Evolutionary conservation across 495 filamentous ascomycete species (phyloP).

Genomic region (Geopyxis carbonaria): DNA sequence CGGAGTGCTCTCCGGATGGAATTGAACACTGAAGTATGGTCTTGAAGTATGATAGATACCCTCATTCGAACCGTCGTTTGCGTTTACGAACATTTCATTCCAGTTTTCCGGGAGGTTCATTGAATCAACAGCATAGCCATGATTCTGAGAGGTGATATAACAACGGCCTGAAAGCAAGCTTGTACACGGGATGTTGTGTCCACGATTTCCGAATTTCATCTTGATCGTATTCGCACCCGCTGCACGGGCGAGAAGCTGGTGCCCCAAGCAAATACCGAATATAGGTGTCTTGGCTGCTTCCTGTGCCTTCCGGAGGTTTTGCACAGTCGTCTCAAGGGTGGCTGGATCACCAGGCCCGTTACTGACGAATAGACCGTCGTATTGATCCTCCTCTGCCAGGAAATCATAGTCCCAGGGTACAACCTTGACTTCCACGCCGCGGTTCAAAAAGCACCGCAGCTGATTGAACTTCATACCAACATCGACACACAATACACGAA

Average conservation of each 20-base stretch:
- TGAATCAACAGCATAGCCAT: conserved; percentile 83
- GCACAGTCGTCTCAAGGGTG: conserved; percentile 55
- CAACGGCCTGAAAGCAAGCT: conserved; percentile 85
- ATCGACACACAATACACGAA: conserved; percentile 82
- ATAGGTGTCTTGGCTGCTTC: conserved; percentile 63
- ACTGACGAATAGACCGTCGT: conserved; percentile 91
- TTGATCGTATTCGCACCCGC: conserved; percentile 76
- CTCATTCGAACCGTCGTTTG: conserved; percentile 95
- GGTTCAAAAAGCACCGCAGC: conserved; percentile 70
- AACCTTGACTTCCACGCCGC: conserved; percentile 87
- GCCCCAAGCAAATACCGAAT: conserved; percentile 92
- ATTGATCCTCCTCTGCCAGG: conserved; percentile 42
- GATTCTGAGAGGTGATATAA: conserved; percentile 97
- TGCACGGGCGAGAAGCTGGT: conserved; percentile 82
- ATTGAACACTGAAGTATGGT: conserved; percentile 96
- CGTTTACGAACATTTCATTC: conserved; percentile 91
- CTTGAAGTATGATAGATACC: conserved; percentile 73
- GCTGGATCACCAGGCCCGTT: conserved; percentile 95
- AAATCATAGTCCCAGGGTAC: conserved; percentile 71
- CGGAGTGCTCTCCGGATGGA: conserved; percentile 92
- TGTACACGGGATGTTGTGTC: conserved; percentile 96
- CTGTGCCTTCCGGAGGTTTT: conserved; percentile 55
- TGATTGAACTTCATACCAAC: conserved; percentile 97
- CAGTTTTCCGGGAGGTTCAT: conserved; percentile 56
- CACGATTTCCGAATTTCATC: conserved; percentile 98